A percentile compares a stretch with the other conserved stretches of the same genome.
Conservation (phyloP, 805 yeast genomes). For the Kuraishia borneana region DNA sequence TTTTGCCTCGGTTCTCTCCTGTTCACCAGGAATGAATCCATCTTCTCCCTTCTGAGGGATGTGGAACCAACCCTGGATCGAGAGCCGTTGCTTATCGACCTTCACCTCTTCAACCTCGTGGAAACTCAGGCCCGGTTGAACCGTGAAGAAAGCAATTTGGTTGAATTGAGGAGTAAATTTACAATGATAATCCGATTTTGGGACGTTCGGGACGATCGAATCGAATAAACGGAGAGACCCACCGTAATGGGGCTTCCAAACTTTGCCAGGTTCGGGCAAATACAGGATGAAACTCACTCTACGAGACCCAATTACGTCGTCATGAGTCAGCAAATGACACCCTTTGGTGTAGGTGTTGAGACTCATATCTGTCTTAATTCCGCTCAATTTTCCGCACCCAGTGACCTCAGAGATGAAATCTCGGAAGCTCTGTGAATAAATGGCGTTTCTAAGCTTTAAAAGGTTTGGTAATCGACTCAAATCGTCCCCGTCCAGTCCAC, state of each 20-base stretch:
- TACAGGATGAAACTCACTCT: constrained; percentile 88
- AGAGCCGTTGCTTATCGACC: constrained; percentile 80
- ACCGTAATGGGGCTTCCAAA: constrained; percentile 89
- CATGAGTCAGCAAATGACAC: constrained; percentile 91
- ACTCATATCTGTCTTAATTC: constrained; percentile 86
- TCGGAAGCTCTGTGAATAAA: constrained; percentile 79
- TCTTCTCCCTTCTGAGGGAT: constrained; percentile 90
- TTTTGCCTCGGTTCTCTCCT: constrained; percentile 61
- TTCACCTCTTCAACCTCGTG: constrained; percentile 97
- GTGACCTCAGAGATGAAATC: constrained; percentile 69
- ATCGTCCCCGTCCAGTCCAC: constrained; percentile 75
- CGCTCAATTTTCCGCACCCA: constrained; percentile 82
- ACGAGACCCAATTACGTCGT: constrained; percentile 94
- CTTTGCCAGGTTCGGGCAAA: constrained; percentile 81
- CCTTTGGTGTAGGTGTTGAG: constrained; percentile 86
- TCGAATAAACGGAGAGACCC: constrained; percentile 86
- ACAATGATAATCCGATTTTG: constrained; percentile 60
- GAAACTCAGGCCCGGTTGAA: constrained; percentile 92
- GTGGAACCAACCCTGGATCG: constrained; percentile 98
- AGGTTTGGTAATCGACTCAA: constrained; percentile 62
- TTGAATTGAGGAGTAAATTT: constrained; percentile 87
- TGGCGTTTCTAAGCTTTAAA: constrained; percentile 71
- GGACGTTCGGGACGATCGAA: constrained; percentile 81
- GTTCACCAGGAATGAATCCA: constrained; percentile 76
- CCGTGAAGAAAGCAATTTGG: constrained; percentile 91